Conservation (phyloP, 2,329 filamentous ascomycete species). For the Colletotrichum aenigma region DNA sequence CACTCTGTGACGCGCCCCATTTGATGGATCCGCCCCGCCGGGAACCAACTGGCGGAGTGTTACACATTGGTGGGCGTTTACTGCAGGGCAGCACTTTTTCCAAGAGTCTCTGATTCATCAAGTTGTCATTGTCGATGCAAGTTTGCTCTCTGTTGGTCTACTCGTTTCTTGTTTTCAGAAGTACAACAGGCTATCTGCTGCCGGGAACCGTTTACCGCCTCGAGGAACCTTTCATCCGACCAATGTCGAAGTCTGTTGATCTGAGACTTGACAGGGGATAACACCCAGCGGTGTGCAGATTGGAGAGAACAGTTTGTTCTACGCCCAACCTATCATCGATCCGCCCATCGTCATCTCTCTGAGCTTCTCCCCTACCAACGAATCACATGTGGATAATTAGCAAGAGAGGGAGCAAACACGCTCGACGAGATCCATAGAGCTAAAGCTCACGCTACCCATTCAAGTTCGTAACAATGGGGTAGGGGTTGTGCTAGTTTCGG, state of each 20-base stretch:
- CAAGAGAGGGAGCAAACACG: neutral
- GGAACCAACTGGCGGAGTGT: neutral
- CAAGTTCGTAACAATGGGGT: neutral
- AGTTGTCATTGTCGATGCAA: neutral
- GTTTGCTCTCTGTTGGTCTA: neutral
- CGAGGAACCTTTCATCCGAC: neutral
- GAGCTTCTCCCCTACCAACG: neutral
- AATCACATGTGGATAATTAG: neutral
- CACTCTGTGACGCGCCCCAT: neutral
- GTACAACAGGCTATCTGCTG: neutral
- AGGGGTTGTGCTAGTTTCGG: constrained; percentile 16
- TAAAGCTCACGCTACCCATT: neutral
- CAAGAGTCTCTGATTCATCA: neutral
- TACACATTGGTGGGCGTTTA: neutral
- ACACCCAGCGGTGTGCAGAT: neutral
- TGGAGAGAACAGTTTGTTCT: neutral
- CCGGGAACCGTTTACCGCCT: neutral
- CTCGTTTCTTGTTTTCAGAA: neutral
- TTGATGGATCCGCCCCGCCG: neutral
- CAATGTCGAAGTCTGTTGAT: neutral
- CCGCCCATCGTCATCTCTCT: neutral
- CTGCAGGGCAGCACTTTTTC: neutral
- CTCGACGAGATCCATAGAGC: neutral
- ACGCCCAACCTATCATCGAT: neutral
- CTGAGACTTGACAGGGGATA: neutral